phyloP scores from a whole-genome alignment of 805 yeast genomes.

The Cyberlindnera samutprakarnensis region DNA sequence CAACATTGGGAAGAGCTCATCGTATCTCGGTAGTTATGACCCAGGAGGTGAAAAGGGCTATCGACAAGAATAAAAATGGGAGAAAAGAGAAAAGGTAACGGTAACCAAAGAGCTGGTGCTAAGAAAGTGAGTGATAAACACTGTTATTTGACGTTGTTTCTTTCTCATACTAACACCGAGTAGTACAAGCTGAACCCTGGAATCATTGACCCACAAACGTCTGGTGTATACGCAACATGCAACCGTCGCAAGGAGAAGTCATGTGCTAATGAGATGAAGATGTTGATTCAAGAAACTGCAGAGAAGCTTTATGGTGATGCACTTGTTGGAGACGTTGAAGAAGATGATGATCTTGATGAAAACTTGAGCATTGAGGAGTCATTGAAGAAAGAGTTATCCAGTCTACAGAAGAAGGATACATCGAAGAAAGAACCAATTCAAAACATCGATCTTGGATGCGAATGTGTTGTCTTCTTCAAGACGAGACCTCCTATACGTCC shows the following conservation, averaged over 20 bases:
- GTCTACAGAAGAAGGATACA: slow-evolving; percentile 28
- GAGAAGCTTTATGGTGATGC: slow-evolving; percentile 38
- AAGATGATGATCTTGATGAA: slow-evolving; percentile 18
- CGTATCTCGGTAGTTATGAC: no score
- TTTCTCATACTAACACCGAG: slow-evolving; percentile 4
- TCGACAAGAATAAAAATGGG: slow-evolving; percentile 13
- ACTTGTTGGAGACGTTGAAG: slow-evolving; percentile 11
- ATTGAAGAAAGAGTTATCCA: slow-evolving; percentile 62
- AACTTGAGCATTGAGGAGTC: slow-evolving; percentile 68
- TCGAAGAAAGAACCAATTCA: slow-evolving; percentile 41
- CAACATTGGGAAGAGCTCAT: no score
- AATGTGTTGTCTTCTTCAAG: slow-evolving; percentile 80
- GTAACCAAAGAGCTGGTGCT: slow-evolving; percentile 6
- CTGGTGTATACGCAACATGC: slow-evolving; percentile 89
- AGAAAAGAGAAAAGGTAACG: slow-evolving; percentile 13
- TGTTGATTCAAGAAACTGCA: slow-evolving; percentile 47
- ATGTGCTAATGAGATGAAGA: slow-evolving; percentile 66
- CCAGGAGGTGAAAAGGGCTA: no score
- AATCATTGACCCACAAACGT: slow-evolving; percentile 72
- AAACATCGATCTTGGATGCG: slow-evolving; percentile 64
- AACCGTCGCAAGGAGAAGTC: slow-evolving; percentile 70
- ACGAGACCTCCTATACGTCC: slow-evolving; percentile 76
- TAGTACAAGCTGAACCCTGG: slow-evolving; percentile 38
- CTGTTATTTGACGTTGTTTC: neutral
- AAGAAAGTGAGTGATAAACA: slow-evolving; percentile 10